phyloP scores from a whole-genome alignment of 805 yeast genomes.

The Candida verbasci region DNA sequence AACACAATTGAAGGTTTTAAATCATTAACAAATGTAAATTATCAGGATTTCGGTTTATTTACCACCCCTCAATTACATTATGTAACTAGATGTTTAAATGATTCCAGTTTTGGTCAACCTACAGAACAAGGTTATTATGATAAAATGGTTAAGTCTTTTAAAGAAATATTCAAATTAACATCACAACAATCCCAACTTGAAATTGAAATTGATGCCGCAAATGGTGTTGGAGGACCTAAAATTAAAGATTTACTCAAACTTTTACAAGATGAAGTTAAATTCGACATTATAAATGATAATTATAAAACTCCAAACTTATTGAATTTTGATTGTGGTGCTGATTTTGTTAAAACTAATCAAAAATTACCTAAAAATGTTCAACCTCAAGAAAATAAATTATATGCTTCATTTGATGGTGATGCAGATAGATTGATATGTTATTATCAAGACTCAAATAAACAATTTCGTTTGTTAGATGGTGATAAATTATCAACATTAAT shows the following conservation, averaged over 20 bases:
- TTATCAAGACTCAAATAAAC: slow-evolving; percentile 34
- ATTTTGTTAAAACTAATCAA: slow-evolving; percentile 88
- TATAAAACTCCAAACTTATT: slow-evolving; percentile 52
- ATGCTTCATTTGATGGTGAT: slow-evolving; percentile 93
- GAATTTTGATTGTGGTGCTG: slow-evolving; percentile 90
- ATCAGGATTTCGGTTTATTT: slow-evolving; percentile 58
- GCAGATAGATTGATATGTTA: slow-evolving; percentile 93
- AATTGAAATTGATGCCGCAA: slow-evolving; percentile 83
- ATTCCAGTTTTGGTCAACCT: slow-evolving; percentile 55
- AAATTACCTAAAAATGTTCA: slow-evolving; percentile 59
- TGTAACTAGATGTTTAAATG: slow-evolving; percentile 70
- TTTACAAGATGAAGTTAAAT: slow-evolving; percentile 37
- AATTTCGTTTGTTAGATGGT: slow-evolving; percentile 74
- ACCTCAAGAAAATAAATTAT: slow-evolving; percentile 46
- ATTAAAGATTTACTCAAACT: slow-evolving; percentile 43
- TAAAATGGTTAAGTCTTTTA: slow-evolving; percentile 55
- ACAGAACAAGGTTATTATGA: slow-evolving; percentile 66
- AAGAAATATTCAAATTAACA: slow-evolving; percentile 32
- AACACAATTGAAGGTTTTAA: slow-evolving; percentile 61
- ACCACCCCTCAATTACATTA: slow-evolving; percentile 97
- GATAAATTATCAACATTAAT: slow-evolving; percentile 87
- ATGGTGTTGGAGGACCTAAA: slow-evolving; percentile 94
- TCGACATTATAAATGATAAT: slow-evolving; percentile 48
- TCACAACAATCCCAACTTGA: slow-evolving; percentile 19
- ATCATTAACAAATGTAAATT: slow-evolving; percentile 38